A percentile compares a stretch with the other conserved stretches of the same genome.
Evolutionary conservation across 495 filamentous ascomycete genomes (phyloP).

Genomic region (Penicillium diatomitis): DNA sequence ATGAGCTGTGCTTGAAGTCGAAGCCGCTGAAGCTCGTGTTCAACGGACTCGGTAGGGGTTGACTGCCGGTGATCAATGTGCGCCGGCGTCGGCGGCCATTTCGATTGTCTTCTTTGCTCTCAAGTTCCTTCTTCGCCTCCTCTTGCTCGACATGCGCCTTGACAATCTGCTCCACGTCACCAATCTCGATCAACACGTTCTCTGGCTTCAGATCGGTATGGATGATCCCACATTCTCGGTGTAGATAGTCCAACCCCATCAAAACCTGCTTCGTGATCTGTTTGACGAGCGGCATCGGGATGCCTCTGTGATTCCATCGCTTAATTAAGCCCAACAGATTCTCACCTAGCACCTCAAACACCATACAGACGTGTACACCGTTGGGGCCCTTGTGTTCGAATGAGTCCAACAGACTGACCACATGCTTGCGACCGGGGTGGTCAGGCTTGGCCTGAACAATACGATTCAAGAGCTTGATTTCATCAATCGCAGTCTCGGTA

Average conservation of each 20-base stretch:
- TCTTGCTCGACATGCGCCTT: constrained; percentile 82
- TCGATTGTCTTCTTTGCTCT: constrained; percentile 79
- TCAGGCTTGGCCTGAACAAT: constrained; percentile 91
- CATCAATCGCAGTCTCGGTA: constrained; percentile 96
- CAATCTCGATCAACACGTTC: constrained; percentile 98
- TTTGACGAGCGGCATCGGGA: constrained; percentile 91
- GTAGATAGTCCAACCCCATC: constrained; percentile 88
- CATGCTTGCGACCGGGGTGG: constrained; percentile 87
- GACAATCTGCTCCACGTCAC: constrained; percentile 94
- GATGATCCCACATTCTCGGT: constrained; percentile 97
- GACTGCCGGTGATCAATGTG: constrained; percentile 94
- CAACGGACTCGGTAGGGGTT: constrained; percentile 89
- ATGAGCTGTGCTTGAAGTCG: constrained; percentile 61
- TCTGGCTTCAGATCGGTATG: constrained; percentile 98
- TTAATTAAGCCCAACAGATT: constrained; percentile 95
- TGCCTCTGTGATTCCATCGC: constrained; percentile 94
- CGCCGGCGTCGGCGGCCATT: constrained; percentile 88
- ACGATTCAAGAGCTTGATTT: constrained; percentile 95
- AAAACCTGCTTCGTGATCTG: constrained; percentile 98
- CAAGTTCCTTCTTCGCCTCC: constrained; percentile 53
- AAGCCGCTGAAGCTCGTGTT: constrained; percentile 79
- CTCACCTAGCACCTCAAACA: constrained; percentile 95
- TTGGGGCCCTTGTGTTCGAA: constrained; percentile 98
- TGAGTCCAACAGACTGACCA: constrained; percentile 90
- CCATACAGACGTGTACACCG: constrained; percentile 96